phyloP scores from a whole-genome alignment of 2,329 filamentous ascomycete species.

The Trichothecium sympodiale region DNA sequence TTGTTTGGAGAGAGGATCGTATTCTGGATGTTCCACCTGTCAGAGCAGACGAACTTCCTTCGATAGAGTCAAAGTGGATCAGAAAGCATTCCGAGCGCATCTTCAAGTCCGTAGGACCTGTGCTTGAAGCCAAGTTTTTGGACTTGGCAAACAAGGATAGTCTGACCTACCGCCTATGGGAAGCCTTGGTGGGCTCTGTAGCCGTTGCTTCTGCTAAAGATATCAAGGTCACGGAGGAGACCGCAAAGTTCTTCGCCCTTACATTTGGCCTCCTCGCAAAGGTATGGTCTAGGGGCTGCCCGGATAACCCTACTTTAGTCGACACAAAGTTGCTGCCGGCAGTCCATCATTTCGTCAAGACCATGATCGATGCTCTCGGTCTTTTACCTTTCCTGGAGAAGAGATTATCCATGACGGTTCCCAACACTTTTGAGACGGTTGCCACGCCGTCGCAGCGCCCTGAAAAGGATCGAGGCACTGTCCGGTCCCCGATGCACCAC shows the following conservation, averaged over 20 bases:
- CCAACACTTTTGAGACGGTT: slow-evolving; percentile 49
- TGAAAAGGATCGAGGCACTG: slow-evolving; percentile 36
- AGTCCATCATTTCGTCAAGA: slow-evolving; percentile 37
- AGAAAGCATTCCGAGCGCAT: slow-evolving; percentile 58
- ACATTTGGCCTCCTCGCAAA: slow-evolving; percentile 58
- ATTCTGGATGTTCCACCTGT: slow-evolving; percentile 49
- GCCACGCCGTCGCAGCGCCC: slow-evolving; percentile 55
- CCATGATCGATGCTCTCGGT: slow-evolving; percentile 41
- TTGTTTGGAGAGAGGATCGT: slow-evolving; percentile 65
- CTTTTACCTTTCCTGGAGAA: slow-evolving; percentile 53
- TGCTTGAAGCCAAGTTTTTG: slow-evolving; percentile 50
- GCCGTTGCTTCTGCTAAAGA: slow-evolving; percentile 68
- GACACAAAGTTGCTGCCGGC: slow-evolving; percentile 41
- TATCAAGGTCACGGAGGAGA: slow-evolving; percentile 77
- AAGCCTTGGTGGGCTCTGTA: slow-evolving; percentile 48
- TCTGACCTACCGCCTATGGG: slow-evolving; percentile 43
- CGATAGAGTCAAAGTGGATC: slow-evolving; percentile 79
- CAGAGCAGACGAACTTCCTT: slow-evolving; percentile 65
- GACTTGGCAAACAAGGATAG: slow-evolving; percentile 52
- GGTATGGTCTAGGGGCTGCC: slow-evolving; percentile 43
- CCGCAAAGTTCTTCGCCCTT: slow-evolving; percentile 65
- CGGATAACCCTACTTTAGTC: slow-evolving; percentile 32
- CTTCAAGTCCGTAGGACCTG: slow-evolving; percentile 48
- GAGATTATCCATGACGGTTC: slow-evolving; percentile 35
- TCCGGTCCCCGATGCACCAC: slow-evolving; percentile 53